These are phyloP conservation scores for Coemansia sp. DNA, from an alignment of 371 early-diverging fungal species.

Conservation along the genomic window DNA sequence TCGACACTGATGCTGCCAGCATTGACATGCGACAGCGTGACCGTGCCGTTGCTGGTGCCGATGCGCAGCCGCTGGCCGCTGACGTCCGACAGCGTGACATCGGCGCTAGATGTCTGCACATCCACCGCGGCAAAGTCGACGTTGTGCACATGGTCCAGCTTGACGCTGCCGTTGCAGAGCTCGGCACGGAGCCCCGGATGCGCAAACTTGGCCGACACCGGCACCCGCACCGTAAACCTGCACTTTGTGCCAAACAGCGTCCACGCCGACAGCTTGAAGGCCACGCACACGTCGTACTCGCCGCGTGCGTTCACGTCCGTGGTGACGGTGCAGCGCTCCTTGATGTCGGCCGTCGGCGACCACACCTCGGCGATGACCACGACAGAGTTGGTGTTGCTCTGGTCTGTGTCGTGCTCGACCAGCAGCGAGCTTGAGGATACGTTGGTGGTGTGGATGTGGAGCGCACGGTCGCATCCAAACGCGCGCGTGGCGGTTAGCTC, in stretches of 20 bases:
- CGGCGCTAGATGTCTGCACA: constrained; percentile 16
- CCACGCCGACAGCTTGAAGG: constrained; percentile 17
- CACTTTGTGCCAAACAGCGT: constrained; percentile 17
- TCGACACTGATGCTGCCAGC: background rate
- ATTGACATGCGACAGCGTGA: background rate
- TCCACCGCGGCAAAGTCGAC: constrained; percentile 17
- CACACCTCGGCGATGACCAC: constrained; percentile 20
- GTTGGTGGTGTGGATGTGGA: constrained; percentile 21
- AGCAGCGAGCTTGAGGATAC: constrained; percentile 18
- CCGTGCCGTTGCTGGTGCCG: constrained; percentile 8
- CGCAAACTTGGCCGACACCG: background rate
- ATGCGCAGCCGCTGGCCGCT: constrained; percentile 5
- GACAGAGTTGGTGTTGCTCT: constrained; percentile 12
- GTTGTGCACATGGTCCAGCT: constrained; percentile 14
- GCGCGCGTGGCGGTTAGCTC: constrained; percentile 15
- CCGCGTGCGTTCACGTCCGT: constrained; percentile 13
- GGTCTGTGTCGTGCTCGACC: constrained; percentile 25
- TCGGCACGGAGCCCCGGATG: constrained; percentile 36
- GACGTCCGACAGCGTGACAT: constrained; percentile 12
- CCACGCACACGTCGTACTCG: constrained; percentile 34
- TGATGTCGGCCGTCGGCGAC: constrained; percentile 1
- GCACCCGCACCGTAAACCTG: constrained; percentile 22
- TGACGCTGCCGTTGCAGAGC: constrained; percentile 14
- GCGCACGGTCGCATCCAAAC: constrained; percentile 26
- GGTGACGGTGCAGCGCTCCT: constrained; percentile 12